These are phyloP conservation scores for Citropsis articulata DNA, from an alignment of 345 rosid genomes.

Conservation along the genomic window DNA sequence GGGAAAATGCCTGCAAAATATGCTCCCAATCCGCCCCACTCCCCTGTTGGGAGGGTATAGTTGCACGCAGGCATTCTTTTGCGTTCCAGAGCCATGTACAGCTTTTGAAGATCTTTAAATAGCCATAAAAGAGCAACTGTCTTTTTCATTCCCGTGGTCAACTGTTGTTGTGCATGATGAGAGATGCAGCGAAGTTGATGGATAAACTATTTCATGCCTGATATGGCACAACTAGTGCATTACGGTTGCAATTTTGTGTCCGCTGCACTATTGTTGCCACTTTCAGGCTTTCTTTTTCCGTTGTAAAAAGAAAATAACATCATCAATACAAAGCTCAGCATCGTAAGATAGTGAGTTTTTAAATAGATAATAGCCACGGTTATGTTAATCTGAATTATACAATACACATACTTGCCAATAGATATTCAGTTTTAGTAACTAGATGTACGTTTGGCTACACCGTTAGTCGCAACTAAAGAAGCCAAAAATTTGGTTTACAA, in stretches of 20 bases:
- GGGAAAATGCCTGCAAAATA: conserved; percentile 40
- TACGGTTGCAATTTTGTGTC: not conserved
- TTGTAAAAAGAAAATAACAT: conserved; percentile 20
- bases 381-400: not conserved
- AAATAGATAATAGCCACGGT: not conserved
- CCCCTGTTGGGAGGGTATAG: conserved; percentile 83
- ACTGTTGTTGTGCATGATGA: not conserved
- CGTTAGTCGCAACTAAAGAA: not conserved
- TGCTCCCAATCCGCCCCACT: conserved; percentile 68
- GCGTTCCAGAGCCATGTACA: conserved; percentile 4
- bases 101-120: conserved; percentile 8
- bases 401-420: not conserved
- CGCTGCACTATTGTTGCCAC: not conserved
- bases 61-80: conserved; percentile 3
- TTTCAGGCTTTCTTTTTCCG: not conserved
- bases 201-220: not conserved
- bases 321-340: not conserved
- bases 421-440: not conserved
- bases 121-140: not conserved
- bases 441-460: not conserved
- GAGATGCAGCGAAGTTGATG: not conserved
- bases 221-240: not conserved
- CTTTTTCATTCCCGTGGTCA: not conserved
- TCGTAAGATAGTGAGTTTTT: not conserved
- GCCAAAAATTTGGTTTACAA: not conserved